These are phyloP conservation scores for Gastrodia elata DNA, from an alignment of 106 monocot species.

Conservation along the genomic window DNA sequence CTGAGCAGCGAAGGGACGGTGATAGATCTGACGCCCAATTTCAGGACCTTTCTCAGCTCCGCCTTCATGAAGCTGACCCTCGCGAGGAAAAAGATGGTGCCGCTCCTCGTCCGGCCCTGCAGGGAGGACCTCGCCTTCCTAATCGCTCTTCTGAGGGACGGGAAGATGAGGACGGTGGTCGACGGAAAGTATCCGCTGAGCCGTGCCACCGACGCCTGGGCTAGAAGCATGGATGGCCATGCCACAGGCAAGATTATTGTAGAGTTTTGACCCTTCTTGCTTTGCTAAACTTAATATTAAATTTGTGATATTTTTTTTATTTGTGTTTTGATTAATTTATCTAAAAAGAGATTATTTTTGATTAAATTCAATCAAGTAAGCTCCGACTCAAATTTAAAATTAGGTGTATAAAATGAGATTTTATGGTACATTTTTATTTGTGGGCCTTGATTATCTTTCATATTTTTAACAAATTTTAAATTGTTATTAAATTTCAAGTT, in stretches of 20 bases:
- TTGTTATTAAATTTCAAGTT: no score
- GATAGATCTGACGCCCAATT: conserved; percentile 19
- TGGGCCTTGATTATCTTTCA: no score
- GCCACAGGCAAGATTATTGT: conserved; percentile 45
- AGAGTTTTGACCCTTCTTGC: conserved; percentile 35
- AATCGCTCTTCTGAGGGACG: conserved; percentile 26
- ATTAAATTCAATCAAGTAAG: no score
- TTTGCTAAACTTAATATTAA: no score
- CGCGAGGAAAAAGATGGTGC: conserved; percentile 24
- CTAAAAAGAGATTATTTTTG: no score
- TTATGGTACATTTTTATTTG: no score
- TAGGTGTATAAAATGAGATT: no score
- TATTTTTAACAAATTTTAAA: no score
- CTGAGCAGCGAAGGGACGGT: conserved; percentile 25
- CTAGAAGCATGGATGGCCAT: conserved; percentile 38
- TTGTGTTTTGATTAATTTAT: no score
- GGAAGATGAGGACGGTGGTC: conserved; percentile 38
- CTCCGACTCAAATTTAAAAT: no score
- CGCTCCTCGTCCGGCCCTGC: conserved; percentile 2
- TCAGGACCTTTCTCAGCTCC: not conserved
- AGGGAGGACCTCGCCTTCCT: conserved; percentile 28
- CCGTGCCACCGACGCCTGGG: conserved; percentile 33
- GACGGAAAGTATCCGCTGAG: conserved; percentile 25
- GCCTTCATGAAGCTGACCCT: conserved; percentile 14
- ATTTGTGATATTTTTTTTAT: no score